Evolutionary conservation across 225 moss, liverwort and hornwort species (phyloP).

Genomic region (Polytrichum formosum): DNA sequence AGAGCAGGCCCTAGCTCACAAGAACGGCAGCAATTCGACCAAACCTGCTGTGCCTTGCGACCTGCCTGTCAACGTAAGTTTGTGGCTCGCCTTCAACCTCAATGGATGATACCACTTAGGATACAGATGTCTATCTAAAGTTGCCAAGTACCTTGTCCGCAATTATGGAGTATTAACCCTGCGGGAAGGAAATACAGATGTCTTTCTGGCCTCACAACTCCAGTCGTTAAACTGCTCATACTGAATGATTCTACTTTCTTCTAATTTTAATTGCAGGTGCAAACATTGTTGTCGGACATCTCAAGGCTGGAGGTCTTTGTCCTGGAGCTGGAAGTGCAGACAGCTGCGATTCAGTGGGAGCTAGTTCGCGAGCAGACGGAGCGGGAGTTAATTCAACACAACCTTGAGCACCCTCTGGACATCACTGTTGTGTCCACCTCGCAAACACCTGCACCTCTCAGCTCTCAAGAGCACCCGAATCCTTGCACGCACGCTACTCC

Average conservation of each 20-base stretch:
- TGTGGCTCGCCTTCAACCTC: not conserved
- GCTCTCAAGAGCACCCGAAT: too few relatives aligned
- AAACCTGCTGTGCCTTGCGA: slow-evolving; percentile 28
- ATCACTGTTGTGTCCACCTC: not conserved
- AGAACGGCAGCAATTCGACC: slow-evolving; percentile 9
- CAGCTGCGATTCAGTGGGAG: slow-evolving; percentile 41
- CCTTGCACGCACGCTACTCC: too few relatives aligned
- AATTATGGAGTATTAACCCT: too few relatives aligned
- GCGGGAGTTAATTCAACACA: slow-evolving; percentile 45
- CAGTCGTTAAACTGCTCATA: too few relatives aligned
- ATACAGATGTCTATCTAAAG: too few relatives aligned
- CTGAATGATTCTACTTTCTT: too few relatives aligned
- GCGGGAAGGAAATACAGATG: too few relatives aligned
- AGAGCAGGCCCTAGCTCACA: slow-evolving; percentile 38
- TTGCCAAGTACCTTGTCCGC: too few relatives aligned
- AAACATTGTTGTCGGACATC: slow-evolving; percentile 61
- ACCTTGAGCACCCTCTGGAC: slow-evolving; percentile 9
- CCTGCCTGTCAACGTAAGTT: slow-evolving; percentile 52
- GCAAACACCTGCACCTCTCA: too few relatives aligned
- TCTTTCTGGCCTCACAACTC: too few relatives aligned
- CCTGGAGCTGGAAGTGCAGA: slow-evolving; percentile 54
- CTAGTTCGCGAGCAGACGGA: slow-evolving; percentile 53
- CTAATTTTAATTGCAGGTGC: slow-evolving; percentile 21
- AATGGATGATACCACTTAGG: too few relatives aligned
- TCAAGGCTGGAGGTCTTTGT: slow-evolving; percentile 61